Base-by-base conservation (phyloP, 768 basidiomycete genomes). In the Mycena olivaceomarginata region DNA sequence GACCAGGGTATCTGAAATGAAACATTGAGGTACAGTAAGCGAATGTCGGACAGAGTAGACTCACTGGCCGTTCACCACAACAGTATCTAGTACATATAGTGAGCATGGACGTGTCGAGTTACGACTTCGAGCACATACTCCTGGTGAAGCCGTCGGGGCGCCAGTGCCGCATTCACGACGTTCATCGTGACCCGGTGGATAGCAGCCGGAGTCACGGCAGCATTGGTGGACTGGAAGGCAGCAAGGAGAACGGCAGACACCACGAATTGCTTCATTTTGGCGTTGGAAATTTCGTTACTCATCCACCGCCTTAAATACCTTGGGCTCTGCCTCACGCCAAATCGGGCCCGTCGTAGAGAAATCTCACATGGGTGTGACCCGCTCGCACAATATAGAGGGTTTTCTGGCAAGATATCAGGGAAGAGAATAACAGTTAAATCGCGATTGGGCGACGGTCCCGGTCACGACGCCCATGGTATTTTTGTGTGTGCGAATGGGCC, bases 61-160 rank as follows among this genome's bases (percentile, higher is more conserved):
- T 56, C 84, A 83, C 82, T 79, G 75, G 46, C 83, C 83, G 40
- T 82, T 82, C 46, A 80, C 82, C 57, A 78, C 75, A 41, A 82
- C 56, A 51, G 78, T 81, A 63, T 80, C 82, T 83, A 39, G 57
- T 22, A 56, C 25, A 57, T n/a, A n/a, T 5, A 8, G n/a, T 63
- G 18, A 53, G 57, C 53, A 70, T 60, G 18, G 7, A 68, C 40
- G 45, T n/a, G 20, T 59, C 37, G n/a, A 22, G 25, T 46, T 10
- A 64, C 20, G 37, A 41, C 16, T 18, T 63, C 39, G 7, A 51
- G 41, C 45, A 70, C 82, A 76, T 83, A 79, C 83, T 83, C 67
- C 83, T 76, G 37, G 57, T 57, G 74, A 85, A 88, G 46, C 89
- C 90, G 81, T 90, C 89, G 2, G 90, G n/a, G 90, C 8, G 87